Evolutionary conservation across 805 yeast species (phyloP), one percentile per base, ranked within the genome.

Genomic region (Cyberlindnera misumaiensis): DNA sequence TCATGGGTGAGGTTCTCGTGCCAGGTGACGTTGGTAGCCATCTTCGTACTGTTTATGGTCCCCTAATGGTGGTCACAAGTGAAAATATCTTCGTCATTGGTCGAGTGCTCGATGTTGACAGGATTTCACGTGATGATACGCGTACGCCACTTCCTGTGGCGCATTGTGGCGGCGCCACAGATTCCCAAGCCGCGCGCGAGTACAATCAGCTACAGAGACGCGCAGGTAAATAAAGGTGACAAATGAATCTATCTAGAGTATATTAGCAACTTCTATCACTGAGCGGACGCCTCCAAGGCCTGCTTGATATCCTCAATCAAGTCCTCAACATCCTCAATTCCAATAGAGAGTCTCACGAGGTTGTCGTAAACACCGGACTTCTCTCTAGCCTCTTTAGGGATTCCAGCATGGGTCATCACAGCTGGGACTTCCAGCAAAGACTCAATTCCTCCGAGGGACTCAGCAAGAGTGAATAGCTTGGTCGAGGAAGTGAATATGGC

Each of bases 11-110:
- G 68, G 56, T 93, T 90, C 51, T 77, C 78, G 67, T 90, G 97
- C 97, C 97, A 90, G 48, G 97, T 88, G 62, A 90, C 87, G 59
- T 90, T 90, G 30, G 96, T 81, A 48, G 96, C 93, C 97, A 90
- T 90, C 20, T 9, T 39, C n/a, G 14, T n/a, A 20, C 24, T 20
- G 24, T 20, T 8, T 20, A 20, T 8, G 24, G 8, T 20, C 24
- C 24, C 24, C 24, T 20, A 20, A 20, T 20, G 8, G 24, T 20
- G 24, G 24, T n/a, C 8, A 20, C 24, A 20, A 8, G 24, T 20
- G 24, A 20, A 20, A 20, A 20, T 20, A 20, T 20, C 24, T 20
- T 20, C 24, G 24, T 20, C 24, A 20, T 20, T 20, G 24, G 24
- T 20, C 8, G 29, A 27, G 29, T 27, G 29, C 14, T 31, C 40